Base-by-base conservation (phyloP, 768 basidiomycete genomes). In the Gymnopilus junonius region DNA sequence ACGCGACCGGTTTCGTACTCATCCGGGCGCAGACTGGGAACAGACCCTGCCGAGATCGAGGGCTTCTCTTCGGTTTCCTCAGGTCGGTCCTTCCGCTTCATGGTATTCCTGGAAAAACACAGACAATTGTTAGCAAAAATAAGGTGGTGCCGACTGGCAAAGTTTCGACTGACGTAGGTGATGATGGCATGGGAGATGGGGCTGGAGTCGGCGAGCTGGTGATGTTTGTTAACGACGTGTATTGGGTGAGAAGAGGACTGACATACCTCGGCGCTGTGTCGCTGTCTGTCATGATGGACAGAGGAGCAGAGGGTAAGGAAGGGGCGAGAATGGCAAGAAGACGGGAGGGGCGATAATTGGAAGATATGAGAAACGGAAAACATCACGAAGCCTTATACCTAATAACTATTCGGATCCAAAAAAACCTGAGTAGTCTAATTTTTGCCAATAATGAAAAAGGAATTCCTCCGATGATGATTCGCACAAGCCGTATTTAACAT, bases 1-100 rank as follows among this genome's bases (percentile, higher is more conserved):
- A 93, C 85, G 54, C 82, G 83, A 20, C 89, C 89, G 0, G 83
- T 79, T 69, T 85, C 84, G 77, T 90, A 91, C 71, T 92, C 90
- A 55, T 75, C 76, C 27, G 68, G 67, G 14, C 64, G 61, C 10
- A 48, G 42, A 34, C 63, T 63, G 23, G 66, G 53, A 34, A 27
- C 43, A 31, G 55, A 39, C 12, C 65, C 32, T 12, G 27, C 20
- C 29, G 37, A 3, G 29, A 25, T 27, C 25, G 37, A n/a, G 23
- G 55, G 35, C 21, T 55, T 53, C 27, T 43, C 15, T 29, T 63
- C 59, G 7, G 34, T 23, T 14, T 65, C 69, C 17, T 68, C 66
- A 21, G 70, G 69, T 21, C 70, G 71, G 2, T 73, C 69, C 62
- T 78, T 78, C 35, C 74, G 69, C 54, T 75, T 73, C 2, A 73